Percentiles rank a stretch among this genome's conserved stretches.
Evolutionary conservation across 139 green algal genomes (phyloP).

Genomic region (Tetraselmis chui): DNA sequence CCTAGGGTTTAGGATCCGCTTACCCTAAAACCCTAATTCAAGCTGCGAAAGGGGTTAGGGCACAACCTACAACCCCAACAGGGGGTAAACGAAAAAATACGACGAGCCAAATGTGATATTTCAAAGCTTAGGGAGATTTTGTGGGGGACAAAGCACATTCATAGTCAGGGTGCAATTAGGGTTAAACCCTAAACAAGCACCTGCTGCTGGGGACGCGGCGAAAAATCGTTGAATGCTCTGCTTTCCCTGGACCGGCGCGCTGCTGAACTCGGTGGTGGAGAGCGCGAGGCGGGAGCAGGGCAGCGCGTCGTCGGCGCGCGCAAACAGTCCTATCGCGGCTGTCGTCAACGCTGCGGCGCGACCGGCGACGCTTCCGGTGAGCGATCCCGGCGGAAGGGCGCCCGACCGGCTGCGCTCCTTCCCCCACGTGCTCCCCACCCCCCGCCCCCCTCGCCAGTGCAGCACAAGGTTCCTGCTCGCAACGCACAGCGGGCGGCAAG

Average conservation of each 20-base stretch:
- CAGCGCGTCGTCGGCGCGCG: slow-evolving; percentile 35
- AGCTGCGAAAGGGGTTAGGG: too few species aligned
- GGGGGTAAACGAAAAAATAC: too few species aligned
- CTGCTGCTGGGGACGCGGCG: not conserved
- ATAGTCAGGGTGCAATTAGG: too few species aligned
- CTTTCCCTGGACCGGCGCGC: slow-evolving; percentile 5
- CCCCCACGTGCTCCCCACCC: not conserved
- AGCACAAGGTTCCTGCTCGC: slow-evolving; percentile 11
- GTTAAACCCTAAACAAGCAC: too few species aligned
- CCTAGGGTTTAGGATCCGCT: too few species aligned
- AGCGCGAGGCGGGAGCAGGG: slow-evolving; percentile 60
- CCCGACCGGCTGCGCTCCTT: slow-evolving; percentile 11
- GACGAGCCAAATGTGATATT: too few species aligned
- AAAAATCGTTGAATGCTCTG: not conserved
- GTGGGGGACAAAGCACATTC: too few species aligned
- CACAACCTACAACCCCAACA: too few species aligned
- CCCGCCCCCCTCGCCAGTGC: slow-evolving; percentile 19
- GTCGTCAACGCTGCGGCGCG: not conserved
- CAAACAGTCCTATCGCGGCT: not conserved
- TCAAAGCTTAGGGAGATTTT: too few species aligned
- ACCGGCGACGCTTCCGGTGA: not conserved
- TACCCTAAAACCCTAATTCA: too few species aligned
- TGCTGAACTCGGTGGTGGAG: slow-evolving; percentile 42
- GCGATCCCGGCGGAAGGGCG: not conserved
- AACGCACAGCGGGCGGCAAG: not conserved